Percentiles rank a stretch among this genome's conserved stretches.
These are phyloP conservation scores for Calonectria pseudoturangicola DNA, from an alignment of 2,329 filamentous ascomycete species.

Conservation along the genomic window DNA sequence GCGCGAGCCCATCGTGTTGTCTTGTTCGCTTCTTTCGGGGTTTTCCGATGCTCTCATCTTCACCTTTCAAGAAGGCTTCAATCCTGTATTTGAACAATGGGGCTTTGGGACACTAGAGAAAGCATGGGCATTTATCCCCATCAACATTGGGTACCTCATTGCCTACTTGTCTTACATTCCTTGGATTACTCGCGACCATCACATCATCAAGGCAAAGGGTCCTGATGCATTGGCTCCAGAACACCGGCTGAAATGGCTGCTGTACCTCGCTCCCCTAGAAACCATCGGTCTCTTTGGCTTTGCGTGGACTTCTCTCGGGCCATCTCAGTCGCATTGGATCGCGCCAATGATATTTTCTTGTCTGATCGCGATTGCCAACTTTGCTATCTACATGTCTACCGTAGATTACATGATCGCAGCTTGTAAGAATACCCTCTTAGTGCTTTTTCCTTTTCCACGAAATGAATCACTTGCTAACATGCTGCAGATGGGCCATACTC, in stretches of 20 bases:
- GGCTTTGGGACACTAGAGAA: constrained; percentile 15
- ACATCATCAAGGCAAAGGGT: constrained; percentile 1
- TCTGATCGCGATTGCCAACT: constrained; percentile 1
- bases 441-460: no score
- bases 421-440: neutral
- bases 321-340: neutral
- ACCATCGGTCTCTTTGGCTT: constrained; percentile 6
- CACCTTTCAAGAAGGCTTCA: constrained; percentile 10
- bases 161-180: constrained; percentile 9
- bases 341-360: constrained; percentile 10
- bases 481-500: neutral
- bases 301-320: constrained; percentile 3
- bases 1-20: constrained; percentile 82
- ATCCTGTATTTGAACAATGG: constrained; percentile 14
- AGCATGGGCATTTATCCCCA: constrained; percentile 16
- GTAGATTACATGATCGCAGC: constrained; percentile 21
- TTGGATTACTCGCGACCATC: constrained; percentile 8
- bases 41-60: constrained; percentile 16
- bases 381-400: constrained; percentile 9
- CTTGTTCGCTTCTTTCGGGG: constrained; percentile 71
- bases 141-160: constrained; percentile 16
- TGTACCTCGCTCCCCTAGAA: constrained; percentile 4
- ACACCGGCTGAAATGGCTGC: constrained; percentile 4
- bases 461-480: neutral
- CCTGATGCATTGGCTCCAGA: neutral